Evolutionary conservation across 2,329 filamentous ascomycete genomes (phyloP), one percentile per base, ranked within the genome.

Genomic region (Arthrinium phaeospermum): DNA sequence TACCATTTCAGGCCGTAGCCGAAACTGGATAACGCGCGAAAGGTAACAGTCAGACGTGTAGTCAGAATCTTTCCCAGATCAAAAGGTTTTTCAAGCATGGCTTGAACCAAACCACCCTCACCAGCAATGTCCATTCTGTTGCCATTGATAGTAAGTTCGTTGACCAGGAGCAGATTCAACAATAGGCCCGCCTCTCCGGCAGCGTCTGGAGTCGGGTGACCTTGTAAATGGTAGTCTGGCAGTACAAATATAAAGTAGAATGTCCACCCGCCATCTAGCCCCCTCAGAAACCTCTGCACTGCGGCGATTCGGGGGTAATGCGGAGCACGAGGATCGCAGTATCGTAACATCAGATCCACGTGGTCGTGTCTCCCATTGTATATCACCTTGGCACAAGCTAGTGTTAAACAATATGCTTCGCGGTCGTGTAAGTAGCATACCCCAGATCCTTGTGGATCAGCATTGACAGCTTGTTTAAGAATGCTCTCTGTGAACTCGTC

Each of bases 391-490:
- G 34, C 34, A 37, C 34, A 37, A 37, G 34, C 34, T 37, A 37
- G 34, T 30, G 67, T 71, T 4, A 73, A 67, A 37, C 72, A 73
- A 24, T 73, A 73, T 4, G 72, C 70, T 53, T 71, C 70, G 10
- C 72, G 64, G 44, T 71, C 72, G 41, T 30, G 34, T 10, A 70
- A 10, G 44, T 44, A 71, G 51, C 69, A 46, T 22, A 51, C 30
- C 0, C 37, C 47, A 41, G 13, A 2, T 27, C 49, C 70, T n/a
- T 47, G 10, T 1, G 67, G 70, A 27, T 67, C 67, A 2, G 51
- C 49, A 2, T 41, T 13, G 0, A 73, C 67, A 41, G 69, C 69
- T 45, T 70, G 69, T 16, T 22, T 12, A 2, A 70, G 14, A 27
- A 70, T 3, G 12, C 69, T 70, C 8, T 30, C 27, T 7, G 69